Conservation (phyloP, 2,329 filamentous ascomycete species). For the Rhinocladiella similis region DNA sequence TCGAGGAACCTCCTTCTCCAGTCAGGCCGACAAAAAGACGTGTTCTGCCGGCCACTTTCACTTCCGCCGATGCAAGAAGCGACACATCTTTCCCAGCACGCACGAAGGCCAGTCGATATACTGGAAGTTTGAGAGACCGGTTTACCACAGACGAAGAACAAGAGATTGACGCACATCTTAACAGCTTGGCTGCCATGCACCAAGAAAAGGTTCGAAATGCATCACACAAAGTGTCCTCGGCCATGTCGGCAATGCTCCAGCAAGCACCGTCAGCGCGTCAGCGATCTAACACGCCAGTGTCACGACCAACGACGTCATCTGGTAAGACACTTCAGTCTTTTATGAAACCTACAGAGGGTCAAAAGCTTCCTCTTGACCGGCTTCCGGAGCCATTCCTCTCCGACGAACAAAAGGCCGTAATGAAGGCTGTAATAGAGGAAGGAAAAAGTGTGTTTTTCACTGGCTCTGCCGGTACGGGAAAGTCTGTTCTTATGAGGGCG, state of each 20-base stretch:
- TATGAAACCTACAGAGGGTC: slow-evolving; percentile 5
- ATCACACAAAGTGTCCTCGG: slow-evolving; percentile 8
- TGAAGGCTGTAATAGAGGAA: slow-evolving; percentile 77
- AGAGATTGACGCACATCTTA: neutral
- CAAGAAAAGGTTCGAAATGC: slow-evolving; percentile 1
- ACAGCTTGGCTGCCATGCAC: slow-evolving; percentile 7
- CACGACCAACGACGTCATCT: slow-evolving; percentile 10
- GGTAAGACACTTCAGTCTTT: slow-evolving; percentile 4
- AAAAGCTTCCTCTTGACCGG: slow-evolving; percentile 30
- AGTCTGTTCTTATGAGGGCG: slow-evolving; percentile 90
- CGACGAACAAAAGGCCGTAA: slow-evolving; percentile 79
- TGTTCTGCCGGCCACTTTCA: slow-evolving; percentile 58
- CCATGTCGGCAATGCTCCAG: slow-evolving; percentile 23
- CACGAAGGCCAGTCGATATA: slow-evolving; percentile 11
- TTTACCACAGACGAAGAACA: neutral
- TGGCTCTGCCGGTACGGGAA: slow-evolving; percentile 91
- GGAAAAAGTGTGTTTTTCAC: slow-evolving; percentile 96
- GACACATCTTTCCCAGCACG: neutral
- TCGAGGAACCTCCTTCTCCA: slow-evolving; percentile 28
- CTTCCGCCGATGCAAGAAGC: slow-evolving; percentile 38
- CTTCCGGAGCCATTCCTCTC: slow-evolving; percentile 57
- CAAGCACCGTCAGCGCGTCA: slow-evolving; percentile 13
- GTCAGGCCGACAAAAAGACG: slow-evolving; percentile 58
- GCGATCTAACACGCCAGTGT: slow-evolving; percentile 6
- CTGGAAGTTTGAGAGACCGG: slow-evolving; percentile 6